Evolutionary conservation across 495 filamentous ascomycete species (phyloP).

Genomic region (Trichoderma orchidacearum): DNA sequence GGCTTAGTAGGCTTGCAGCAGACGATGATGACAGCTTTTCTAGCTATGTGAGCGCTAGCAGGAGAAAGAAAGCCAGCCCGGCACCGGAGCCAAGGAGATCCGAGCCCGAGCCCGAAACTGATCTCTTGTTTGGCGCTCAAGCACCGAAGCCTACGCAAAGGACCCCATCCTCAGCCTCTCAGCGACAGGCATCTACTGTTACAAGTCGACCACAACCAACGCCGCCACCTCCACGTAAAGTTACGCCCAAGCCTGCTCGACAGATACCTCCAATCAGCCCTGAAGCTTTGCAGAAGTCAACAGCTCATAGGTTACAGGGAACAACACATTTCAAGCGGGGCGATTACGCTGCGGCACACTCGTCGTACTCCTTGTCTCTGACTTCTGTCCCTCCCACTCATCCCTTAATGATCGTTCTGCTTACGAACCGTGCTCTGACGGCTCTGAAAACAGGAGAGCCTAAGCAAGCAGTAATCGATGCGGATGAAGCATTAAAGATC

Average conservation of each 20-base stretch:
- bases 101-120: constrained; percentile 37
- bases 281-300: constrained; percentile 56
- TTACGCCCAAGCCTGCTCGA: constrained; percentile 32
- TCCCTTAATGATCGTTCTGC: constrained; percentile 69
- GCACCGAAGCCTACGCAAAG: constrained; percentile 8
- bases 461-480: constrained; percentile 69
- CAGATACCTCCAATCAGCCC: constrained; percentile 55
- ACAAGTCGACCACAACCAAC: constrained; percentile 14
- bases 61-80: constrained; percentile 53
- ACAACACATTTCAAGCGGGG: constrained; percentile 85
- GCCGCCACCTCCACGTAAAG: constrained; percentile 22
- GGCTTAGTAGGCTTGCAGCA: constrained; percentile 48
- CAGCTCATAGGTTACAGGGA: constrained; percentile 61
- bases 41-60: constrained; percentile 81
- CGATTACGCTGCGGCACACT: constrained; percentile 76
- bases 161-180: constrained; percentile 11
- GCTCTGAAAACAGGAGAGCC: constrained; percentile 81
- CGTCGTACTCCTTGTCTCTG: constrained; percentile 66
- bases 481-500: constrained; percentile 62
- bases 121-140: constrained; percentile 41
- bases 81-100: constrained; percentile 27
- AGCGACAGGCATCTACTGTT: constrained; percentile 17
- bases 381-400: constrained; percentile 63
- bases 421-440: constrained; percentile 85
- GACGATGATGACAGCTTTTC: constrained; percentile 72